phyloP scores from a whole-genome alignment of 176 grass and related monocot species.

The Puccinellia tenuiflora region DNA sequence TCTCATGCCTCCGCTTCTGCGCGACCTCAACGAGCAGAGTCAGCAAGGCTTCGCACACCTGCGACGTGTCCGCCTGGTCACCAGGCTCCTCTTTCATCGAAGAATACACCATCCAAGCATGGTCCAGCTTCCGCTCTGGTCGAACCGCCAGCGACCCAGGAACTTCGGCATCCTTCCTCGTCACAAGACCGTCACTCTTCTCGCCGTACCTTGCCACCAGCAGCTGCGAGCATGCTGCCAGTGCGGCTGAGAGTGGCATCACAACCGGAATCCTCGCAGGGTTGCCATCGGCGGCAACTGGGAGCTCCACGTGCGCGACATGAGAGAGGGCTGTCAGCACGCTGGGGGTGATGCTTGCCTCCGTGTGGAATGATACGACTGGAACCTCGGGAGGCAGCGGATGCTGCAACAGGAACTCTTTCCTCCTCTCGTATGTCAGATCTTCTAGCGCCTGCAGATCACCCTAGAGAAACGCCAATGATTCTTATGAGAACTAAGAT shows the following conservation, averaged over 20 bases:
- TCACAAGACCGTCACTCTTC: conserved; percentile 89
- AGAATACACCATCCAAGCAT: conserved; percentile 95
- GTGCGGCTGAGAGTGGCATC: conserved; percentile 69
- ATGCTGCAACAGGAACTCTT: conserved; percentile 57
- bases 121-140: conserved; percentile 67
- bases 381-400: conserved; percentile 63
- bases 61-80: conserved; percentile 63
- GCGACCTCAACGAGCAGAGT: conserved; percentile 75
- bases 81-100: conserved; percentile 55
- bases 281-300: conserved; percentile 45
- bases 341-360: conserved; percentile 67
- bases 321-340: conserved; percentile 78
- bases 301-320: conserved; percentile 78
- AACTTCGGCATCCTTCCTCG: conserved; percentile 71
- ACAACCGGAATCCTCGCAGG: conserved; percentile 70
- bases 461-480: conserved; percentile 43
- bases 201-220: conserved; percentile 70
- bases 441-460: conserved; percentile 84
- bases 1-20: conserved; percentile 67
- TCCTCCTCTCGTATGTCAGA: conserved; percentile 72
- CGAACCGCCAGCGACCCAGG: conserved; percentile 63
- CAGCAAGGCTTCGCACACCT: conserved; percentile 81
- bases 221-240: conserved; percentile 80
- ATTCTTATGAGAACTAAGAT: background rate
- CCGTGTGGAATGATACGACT: conserved; percentile 81